These are phyloP conservation scores for Lachancea sp. DNA, from an alignment of 805 yeast genomes.

Conservation along the genomic window DNA sequence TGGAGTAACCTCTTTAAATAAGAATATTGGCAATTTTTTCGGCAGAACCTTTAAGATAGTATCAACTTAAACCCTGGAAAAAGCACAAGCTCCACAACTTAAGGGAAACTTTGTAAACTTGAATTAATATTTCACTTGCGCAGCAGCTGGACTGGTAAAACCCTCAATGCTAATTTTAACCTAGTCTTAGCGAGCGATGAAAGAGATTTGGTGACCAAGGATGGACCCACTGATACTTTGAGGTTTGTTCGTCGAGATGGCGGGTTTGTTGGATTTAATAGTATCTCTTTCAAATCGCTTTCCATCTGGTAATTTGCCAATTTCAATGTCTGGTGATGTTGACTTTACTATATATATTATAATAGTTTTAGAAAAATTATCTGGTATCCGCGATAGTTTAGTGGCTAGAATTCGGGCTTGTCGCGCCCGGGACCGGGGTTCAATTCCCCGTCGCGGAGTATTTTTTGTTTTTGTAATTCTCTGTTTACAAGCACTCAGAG, in stretches of 20 bases:
- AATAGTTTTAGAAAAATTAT: neutral
- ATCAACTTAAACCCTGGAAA: no score
- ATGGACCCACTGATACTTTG: neutral
- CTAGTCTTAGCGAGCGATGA: no score
- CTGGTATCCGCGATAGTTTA: conserved; percentile 11
- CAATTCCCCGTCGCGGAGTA: conserved; percentile 13
- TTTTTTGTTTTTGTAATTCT: neutral
- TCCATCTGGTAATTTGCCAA: neutral
- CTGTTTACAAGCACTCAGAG: no score
- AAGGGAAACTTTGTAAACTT: neutral
- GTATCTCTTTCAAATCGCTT: neutral
- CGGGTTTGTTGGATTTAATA: neutral
- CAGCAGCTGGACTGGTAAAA: neutral
- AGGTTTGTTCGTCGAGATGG: neutral
- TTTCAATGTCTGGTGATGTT: no score
- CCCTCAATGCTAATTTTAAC: no score
- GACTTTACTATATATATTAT: no score
- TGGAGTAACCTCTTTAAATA: no score
- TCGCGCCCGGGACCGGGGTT: conserved; percentile 14
- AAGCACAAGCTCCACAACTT: neutral
- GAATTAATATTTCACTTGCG: neutral
- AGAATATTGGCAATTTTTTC: no score
- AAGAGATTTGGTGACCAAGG: no score
- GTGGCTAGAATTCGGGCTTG: conserved; percentile 13
- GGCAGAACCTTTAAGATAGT: no score